A percentile compares a stretch with the other conserved stretches of the same genome.
phyloP scores from a whole-genome alignment of 805 yeast genomes.

The Candida dendrica region DNA sequence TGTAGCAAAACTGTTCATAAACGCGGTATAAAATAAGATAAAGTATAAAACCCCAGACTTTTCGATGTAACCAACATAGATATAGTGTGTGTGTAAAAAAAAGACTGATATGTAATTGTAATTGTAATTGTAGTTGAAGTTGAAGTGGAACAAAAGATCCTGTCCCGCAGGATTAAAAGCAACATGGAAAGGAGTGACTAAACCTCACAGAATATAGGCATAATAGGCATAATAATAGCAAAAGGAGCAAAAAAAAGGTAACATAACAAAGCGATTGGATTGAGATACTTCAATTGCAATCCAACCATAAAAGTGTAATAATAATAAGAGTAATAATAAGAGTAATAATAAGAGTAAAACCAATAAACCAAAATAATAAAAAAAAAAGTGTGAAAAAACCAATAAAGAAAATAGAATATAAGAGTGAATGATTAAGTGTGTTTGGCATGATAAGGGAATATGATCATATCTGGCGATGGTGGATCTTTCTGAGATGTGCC shows the following conservation, averaged over 20 bases:
- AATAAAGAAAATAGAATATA: not conserved
- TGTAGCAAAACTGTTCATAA: no score
- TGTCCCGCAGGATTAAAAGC: conserved; percentile 3
- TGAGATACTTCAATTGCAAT: no score
- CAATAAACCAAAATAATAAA: not conserved
- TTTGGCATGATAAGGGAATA: no score
- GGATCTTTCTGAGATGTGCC: conserved; percentile 68
- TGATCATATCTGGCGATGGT: conserved; percentile 22
- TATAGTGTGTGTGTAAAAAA: no score
- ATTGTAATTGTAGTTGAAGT: not conserved
- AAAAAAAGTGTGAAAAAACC: not conserved
- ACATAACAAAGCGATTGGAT: no score
- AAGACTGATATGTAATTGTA: not conserved
- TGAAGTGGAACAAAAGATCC: not conserved
- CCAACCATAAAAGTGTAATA: not conserved
- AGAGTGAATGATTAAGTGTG: not conserved
- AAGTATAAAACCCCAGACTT: no score
- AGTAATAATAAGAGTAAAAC: not conserved
- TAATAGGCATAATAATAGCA: no score
- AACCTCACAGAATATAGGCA: no score
- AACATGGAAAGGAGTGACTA: no score
- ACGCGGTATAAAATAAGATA: no score
- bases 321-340: not conserved
- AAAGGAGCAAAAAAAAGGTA: not conserved
- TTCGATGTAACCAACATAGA: no score